Percentiles rank a stretch among this genome's conserved stretches.
Conservation (phyloP, 2,329 filamentous ascomycete species). For the Aquanectria penicillioides region DNA sequence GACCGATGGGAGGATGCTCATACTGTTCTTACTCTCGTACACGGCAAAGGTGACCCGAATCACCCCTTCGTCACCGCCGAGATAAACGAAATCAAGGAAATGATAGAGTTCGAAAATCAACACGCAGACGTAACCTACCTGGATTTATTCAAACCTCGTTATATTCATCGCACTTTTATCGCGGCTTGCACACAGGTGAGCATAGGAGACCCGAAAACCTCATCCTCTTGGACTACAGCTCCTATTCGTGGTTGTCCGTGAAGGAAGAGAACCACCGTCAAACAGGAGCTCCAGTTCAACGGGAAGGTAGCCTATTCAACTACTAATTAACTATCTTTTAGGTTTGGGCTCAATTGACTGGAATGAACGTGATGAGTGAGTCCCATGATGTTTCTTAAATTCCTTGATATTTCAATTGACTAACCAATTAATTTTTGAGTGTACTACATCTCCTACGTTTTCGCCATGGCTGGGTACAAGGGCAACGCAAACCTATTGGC, state of each 20-base stretch:
- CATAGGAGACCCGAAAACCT: too few species aligned
- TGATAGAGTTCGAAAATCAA: constrained; percentile 76
- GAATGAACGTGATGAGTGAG: constrained; percentile 68
- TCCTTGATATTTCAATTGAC: background rate
- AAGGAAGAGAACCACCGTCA: too few species aligned
- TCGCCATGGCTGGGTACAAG: constrained; percentile 51
- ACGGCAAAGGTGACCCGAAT: constrained; percentile 72
- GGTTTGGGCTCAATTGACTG: constrained; percentile 66
- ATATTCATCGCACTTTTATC: constrained; percentile 62
- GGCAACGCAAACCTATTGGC: constrained; percentile 63
- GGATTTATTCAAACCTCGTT: constrained; percentile 78
- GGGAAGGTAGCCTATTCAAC: too few species aligned
- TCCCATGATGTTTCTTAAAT: background rate
- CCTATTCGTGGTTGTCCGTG: too few species aligned
- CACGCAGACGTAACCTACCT: constrained; percentile 76
- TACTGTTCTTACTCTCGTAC: constrained; percentile 64
- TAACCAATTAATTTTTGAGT: constrained; percentile 44
- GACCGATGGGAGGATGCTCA: constrained; percentile 70
- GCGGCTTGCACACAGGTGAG: too few species aligned
- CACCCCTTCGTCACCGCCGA: constrained; percentile 74
- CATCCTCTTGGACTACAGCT: too few species aligned
- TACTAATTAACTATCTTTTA: too few species aligned
- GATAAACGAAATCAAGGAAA: constrained; percentile 76
- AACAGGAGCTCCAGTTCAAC: too few species aligned
- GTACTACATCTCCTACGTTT: constrained; percentile 68